phyloP scores from a whole-genome alignment of 768 basidiomycete species.

The Lactarius evosmus region DNA sequence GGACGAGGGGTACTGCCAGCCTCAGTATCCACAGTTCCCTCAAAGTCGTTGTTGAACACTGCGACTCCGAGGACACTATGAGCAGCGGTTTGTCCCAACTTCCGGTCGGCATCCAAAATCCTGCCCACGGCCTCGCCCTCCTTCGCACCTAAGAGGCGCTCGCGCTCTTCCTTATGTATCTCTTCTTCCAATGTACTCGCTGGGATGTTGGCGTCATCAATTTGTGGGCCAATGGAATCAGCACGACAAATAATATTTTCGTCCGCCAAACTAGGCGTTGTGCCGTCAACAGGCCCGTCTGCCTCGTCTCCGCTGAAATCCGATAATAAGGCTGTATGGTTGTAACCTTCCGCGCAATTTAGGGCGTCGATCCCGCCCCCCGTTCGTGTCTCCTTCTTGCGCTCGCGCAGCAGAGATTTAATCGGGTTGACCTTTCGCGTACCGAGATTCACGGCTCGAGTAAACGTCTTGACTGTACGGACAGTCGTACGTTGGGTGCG shows the following conservation, averaged over 20 bases:
- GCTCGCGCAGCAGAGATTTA: constrained; percentile 25
- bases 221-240: constrained; percentile 2
- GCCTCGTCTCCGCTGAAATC: constrained; percentile 19
- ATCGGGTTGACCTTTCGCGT: constrained; percentile 16
- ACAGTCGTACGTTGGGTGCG: constrained; percentile 3
- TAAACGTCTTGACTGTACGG: neutral
- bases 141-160: constrained; percentile 33
- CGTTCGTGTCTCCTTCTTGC: constrained; percentile 19
- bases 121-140: constrained; percentile 34
- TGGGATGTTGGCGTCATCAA: constrained; percentile 8
- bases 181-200: constrained; percentile 27
- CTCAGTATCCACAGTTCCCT: neutral
- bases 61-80: constrained; percentile 12
- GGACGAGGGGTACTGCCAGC: neutral
- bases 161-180: constrained; percentile 29
- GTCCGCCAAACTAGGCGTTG: constrained; percentile 14
- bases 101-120: constrained; percentile 31
- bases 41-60: neutral
- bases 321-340: constrained; percentile 12
- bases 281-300: constrained; percentile 8
- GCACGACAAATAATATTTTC: constrained; percentile 17
- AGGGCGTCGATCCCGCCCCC: constrained; percentile 25
- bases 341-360: constrained; percentile 23
- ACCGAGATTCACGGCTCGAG: neutral
- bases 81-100: constrained; percentile 8